phyloP scores from a whole-genome alignment of 2,329 filamentous ascomycete species.

The Alternaria brassicicola region DNA sequence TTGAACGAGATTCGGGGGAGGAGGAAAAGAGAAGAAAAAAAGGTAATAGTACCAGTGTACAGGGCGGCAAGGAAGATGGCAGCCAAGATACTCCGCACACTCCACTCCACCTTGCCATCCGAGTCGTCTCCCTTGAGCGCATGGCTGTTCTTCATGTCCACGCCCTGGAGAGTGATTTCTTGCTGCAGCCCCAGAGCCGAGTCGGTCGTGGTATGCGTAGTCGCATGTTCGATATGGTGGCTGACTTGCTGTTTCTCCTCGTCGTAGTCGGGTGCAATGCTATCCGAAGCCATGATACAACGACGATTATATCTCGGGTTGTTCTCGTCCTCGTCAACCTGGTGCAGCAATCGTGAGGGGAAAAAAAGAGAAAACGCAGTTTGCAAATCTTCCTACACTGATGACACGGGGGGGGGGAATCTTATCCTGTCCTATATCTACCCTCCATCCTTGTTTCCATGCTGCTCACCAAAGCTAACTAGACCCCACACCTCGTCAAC shows the following conservation, averaged over 20 bases:
- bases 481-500: slow-evolving; percentile 9
- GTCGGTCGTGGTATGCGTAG: slow-evolving; percentile 19
- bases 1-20: no score
- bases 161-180: slow-evolving; percentile 32
- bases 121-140: slow-evolving; percentile 51
- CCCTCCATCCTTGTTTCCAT: background rate
- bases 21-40: no score
- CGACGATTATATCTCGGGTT: background rate
- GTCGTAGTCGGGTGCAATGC: slow-evolving; percentile 14
- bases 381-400: background rate
- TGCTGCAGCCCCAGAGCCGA: slow-evolving; percentile 33
- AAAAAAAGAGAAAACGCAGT: no score
- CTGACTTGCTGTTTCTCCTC: slow-evolving; percentile 33
- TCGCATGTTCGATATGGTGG: slow-evolving; percentile 34
- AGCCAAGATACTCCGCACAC: slow-evolving; percentile 41
- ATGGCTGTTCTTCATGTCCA: slow-evolving; percentile 44
- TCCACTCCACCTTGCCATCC: slow-evolving; percentile 50
- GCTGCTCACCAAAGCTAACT: background rate
- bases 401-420: background rate
- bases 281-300: slow-evolving; percentile 1
- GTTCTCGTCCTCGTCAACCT: no score
- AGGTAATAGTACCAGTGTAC: slow-evolving; percentile 38
- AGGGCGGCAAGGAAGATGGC: slow-evolving; percentile 47
- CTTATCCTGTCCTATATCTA: background rate
- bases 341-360: background rate